Evolutionary conservation across 2,329 filamentous ascomycete species (phyloP), one percentile per base, ranked within the genome.

Genomic region (Mycosphaerella sp.): DNA sequence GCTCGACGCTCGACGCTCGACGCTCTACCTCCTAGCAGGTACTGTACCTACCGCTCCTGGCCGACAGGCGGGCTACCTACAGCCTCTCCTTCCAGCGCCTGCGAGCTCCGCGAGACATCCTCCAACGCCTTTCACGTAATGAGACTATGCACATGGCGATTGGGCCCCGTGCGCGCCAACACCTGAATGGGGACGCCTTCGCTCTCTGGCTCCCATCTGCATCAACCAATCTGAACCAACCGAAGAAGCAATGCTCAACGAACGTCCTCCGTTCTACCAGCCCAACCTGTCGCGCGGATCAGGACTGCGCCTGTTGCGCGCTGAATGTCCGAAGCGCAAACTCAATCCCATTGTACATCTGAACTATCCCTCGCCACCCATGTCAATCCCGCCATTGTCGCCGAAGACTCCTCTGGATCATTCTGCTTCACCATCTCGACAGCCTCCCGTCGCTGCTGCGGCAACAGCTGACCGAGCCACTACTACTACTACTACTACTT

Each of bases 361-460:
- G 45, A 38, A 42, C 32, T 77, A 76, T 66, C 74, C 73, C 56
- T 77, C 74, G 63, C 74, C 75, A 67, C 75, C 75, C 67, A 78
- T 78, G 75, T 77, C 75, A 70, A 73, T 72, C 68, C 70, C 74
- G 62, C 72, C 73, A 54, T 76, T 74, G 57, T 72, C 74, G 60
- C 56, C 54, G 43, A 55, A 54, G 51, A 51, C 51, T 51, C 45
- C 56, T 59, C 54, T 42, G 52, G 51, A 56, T 53, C 48, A 57
- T 45, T 34, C 55, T 42, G 42, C 55, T 47, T 48, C 53, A 17
- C 36, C 47, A 29, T 38, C 39, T 45, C 41, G 46, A 34, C 50
- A 48, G 45, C 49, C 56, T 26, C 41, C 17, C 40, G 23, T 39
- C 43, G 40, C 46, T 39, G 48, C 45, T 48, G 39, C 49, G 23